phyloP scores from a whole-genome alignment of 306 rosid genomes.

The Lablab purpureus region DNA sequence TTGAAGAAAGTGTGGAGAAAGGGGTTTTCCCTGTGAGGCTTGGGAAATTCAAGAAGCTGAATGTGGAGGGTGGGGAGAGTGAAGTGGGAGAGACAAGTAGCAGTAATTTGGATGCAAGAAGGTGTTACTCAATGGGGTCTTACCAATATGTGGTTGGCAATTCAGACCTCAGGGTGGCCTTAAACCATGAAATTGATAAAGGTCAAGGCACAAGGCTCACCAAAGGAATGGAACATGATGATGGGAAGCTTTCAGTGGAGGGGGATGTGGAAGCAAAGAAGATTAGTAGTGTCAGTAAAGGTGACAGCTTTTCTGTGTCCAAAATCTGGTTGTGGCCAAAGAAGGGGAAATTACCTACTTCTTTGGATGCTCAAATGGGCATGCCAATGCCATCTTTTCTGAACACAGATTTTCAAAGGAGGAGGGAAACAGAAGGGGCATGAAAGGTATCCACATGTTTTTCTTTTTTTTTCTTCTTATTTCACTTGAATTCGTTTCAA shows the following conservation, averaged over 20 bases:
- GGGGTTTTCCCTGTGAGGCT: slow-evolving; percentile 87
- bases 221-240: slow-evolving; percentile 53
- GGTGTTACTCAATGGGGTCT: slow-evolving; percentile 96
- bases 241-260: slow-evolving; percentile 54
- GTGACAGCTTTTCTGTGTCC: slow-evolving; percentile 94
- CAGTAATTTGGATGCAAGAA: slow-evolving; percentile 93
- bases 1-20: slow-evolving; percentile 72
- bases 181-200: slow-evolving; percentile 52
- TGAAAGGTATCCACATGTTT: slow-evolving; percentile 61
- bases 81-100: slow-evolving; percentile 90
- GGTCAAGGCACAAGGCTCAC: slow-evolving; percentile 38
- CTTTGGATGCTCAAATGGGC: slow-evolving; percentile 66
- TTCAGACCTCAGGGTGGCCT: slow-evolving; percentile 75
- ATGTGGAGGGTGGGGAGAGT: slow-evolving; percentile 58
- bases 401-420: slow-evolving; percentile 71
- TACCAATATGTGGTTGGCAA: slow-evolving; percentile 86
- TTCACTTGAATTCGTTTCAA: slow-evolving; percentile 45
- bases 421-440: slow-evolving; percentile 62
- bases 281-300: slow-evolving; percentile 80
- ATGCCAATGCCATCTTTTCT: slow-evolving; percentile 83
- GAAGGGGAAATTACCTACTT: slow-evolving; percentile 71
- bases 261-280: slow-evolving; percentile 83
- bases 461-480: slow-evolving; percentile 26
- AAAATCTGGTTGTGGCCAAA: slow-evolving; percentile 98
- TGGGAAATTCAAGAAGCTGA: slow-evolving; percentile 77